Conservation (phyloP, 1,139 yeast genomes). For the Eremothecium sinecaudum region DNA sequence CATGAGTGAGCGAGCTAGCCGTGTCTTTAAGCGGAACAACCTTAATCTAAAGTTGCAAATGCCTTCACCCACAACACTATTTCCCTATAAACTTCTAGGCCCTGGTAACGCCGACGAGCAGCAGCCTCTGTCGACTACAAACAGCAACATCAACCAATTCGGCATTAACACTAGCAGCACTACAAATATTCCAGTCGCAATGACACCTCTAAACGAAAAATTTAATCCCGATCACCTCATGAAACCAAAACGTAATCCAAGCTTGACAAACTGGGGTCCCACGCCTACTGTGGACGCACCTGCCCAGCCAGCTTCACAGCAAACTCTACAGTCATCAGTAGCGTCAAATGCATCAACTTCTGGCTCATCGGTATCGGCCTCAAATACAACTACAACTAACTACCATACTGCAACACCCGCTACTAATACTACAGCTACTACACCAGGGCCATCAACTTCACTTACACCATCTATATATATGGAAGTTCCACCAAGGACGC, state of each 20-base stretch:
- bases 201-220: constrained; percentile 72
- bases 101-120: constrained; percentile 14
- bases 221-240: constrained; percentile 27
- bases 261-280: constrained; percentile 15
- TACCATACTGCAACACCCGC: neutral
- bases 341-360: constrained; percentile 3
- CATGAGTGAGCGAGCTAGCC: constrained; percentile 11
- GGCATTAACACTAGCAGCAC: constrained; percentile 50
- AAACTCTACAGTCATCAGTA: constrained; percentile 3
- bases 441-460: neutral
- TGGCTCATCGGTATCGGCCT: neutral
- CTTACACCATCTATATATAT: constrained; percentile 10
- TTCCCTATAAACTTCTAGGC: constrained; percentile 31
- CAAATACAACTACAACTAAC: constrained; percentile 5
- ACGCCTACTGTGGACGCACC: neutral
- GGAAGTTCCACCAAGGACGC: constrained; percentile 23
- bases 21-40: constrained; percentile 30
- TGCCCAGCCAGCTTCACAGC: neutral
- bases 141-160: constrained; percentile 47
- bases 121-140: constrained; percentile 8
- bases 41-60: constrained; percentile 40
- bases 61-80: constrained; percentile 38
- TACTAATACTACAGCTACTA: neutral
- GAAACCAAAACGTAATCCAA: constrained; percentile 24
- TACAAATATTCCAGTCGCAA: constrained; percentile 45